These are phyloP conservation scores for Plasmodium gonderi DNA, from an alignment of 169 alveolate species.

Conservation along the genomic window DNA sequence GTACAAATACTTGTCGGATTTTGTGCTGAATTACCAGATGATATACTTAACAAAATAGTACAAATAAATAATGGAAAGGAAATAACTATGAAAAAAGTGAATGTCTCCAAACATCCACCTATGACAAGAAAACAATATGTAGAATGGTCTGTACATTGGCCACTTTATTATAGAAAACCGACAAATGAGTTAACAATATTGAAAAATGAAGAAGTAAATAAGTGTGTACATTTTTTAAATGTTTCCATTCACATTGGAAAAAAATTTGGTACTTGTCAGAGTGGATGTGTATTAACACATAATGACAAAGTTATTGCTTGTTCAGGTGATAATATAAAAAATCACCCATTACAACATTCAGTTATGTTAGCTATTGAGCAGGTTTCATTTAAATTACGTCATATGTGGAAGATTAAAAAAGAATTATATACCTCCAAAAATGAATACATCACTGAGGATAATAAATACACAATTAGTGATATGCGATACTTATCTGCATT, in stretches of 20 bases:
- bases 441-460: not conserved
- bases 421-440: not conserved
- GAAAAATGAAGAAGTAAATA: slow-evolving; percentile 68
- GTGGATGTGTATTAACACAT: slow-evolving; percentile 86
- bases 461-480: not conserved
- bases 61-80: slow-evolving; percentile 14
- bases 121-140: slow-evolving; percentile 79
- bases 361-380: slow-evolving; percentile 84
- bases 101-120: slow-evolving; percentile 85
- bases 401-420: slow-evolving; percentile 41
- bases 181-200: slow-evolving; percentile 78
- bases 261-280: slow-evolving; percentile 60
- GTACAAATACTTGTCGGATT: slow-evolving; percentile 50
- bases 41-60: slow-evolving; percentile 6
- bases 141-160: slow-evolving; percentile 86
- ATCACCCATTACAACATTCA: slow-evolving; percentile 84
- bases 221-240: slow-evolving; percentile 33
- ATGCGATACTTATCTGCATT: not conserved
- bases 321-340: slow-evolving; percentile 83
- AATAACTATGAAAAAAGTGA: slow-evolving; percentile 11
- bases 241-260: slow-evolving; percentile 43
- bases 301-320: slow-evolving; percentile 81
- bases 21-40: slow-evolving; percentile 18
- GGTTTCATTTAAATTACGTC: slow-evolving; percentile 73
- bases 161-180: slow-evolving; percentile 85